A percentile compares a stretch with the other conserved stretches of the same genome.
Conservation (phyloP, 495 filamentous ascomycete species). For the Aspergillus cavernicola region DNA sequence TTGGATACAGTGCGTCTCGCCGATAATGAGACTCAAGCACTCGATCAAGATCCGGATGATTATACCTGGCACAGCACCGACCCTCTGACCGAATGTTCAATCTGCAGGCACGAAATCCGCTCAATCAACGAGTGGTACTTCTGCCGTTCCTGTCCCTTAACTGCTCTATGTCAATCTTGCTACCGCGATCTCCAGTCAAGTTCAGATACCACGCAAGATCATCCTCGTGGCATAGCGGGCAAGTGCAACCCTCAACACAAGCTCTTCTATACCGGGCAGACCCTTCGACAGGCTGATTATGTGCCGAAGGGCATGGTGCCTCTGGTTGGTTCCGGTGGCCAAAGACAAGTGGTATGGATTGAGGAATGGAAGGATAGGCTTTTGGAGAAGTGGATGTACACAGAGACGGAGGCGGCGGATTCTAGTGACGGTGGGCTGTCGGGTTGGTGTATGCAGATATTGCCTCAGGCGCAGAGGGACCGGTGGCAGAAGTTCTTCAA, state of each 20-base stretch:
- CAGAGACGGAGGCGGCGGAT: not conserved
- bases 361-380: conserved; percentile 10
- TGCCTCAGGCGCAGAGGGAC: not conserved
- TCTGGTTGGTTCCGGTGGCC: not conserved
- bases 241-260: conserved; percentile 6
- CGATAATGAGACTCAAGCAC: not conserved
- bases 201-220: no score
- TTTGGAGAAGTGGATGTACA: conserved; percentile 5
- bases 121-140: not conserved
- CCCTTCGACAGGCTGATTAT: not conserved
- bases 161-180: conserved; percentile 1
- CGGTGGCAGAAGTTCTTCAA: not conserved
- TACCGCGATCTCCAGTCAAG: not conserved
- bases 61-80: not conserved
- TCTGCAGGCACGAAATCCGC: not conserved
- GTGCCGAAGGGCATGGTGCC: not conserved
- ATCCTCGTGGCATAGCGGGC: not conserved
- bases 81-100: conserved; percentile 6
- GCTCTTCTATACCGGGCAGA: conserved; percentile 4
- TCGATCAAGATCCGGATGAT: not conserved
- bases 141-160: conserved; percentile 6
- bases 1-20: no score
- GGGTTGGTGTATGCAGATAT: not conserved
- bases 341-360: not conserved
- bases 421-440: not conserved